Evolutionary conservation across 768 basidiomycete genomes (phyloP), one percentile per base, ranked within the genome.

Genomic region (Phallus indusiatus): DNA sequence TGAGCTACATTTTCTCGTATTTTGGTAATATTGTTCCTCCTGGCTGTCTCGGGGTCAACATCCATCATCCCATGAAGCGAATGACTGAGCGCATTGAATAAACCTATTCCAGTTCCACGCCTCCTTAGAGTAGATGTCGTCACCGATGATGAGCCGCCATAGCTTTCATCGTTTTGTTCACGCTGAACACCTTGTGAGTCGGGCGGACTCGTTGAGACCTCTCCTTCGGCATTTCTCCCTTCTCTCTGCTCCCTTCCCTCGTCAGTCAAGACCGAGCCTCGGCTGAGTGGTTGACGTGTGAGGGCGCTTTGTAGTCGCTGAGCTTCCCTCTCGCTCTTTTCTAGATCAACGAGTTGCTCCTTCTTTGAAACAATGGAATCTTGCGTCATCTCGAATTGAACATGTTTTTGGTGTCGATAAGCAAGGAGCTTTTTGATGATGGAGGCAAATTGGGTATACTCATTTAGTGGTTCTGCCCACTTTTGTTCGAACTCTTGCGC

Each of bases 51-150:
- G 2, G 96, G 96, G 72, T 99, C 96, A 17, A 90, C 90, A 65
- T 99, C 96, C 86, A 99, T 97, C 85, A 98, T 94, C 5, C 95
- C 94, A 64, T 94, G 93, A 57, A 99, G 70, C 21, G 94, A 94
- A 72, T 96, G 94, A 67, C 88, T 93, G 47, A 99, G 75, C 16
- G 96, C 96, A 64, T 85, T 92, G 36, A 99, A 67, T 21, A 99
- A 73, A 18, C 91, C 94, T 79, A 90, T 90, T 7, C 88, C 89
- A 56, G 88, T 86, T 12, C 84, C 74, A 59, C 81, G 79, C 55
- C 79, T 72, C 68, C 78, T 77, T 60, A 79, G 71, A 35, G 79
- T 73, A 55, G 86, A 86, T 65, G 79, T 88, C 16, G 86, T 36
- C 8, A 84, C 6, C 86, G 88, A n/a, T 87, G 89, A 67, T 88